phyloP scores from a whole-genome alignment of 768 basidiomycete species.

The Leccinum subgranulosum region DNA sequence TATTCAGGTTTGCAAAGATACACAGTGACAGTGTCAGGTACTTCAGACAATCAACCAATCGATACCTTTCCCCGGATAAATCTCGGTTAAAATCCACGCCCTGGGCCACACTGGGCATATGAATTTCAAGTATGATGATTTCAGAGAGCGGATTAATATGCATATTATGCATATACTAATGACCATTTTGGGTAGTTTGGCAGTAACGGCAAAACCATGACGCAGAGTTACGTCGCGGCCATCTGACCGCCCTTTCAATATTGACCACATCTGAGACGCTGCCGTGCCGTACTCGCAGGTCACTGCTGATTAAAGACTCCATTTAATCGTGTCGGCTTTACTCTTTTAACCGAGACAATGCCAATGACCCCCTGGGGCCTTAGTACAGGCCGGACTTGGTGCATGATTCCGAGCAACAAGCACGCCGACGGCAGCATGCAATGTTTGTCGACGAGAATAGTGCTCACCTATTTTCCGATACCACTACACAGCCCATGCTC shows the following conservation, averaged over 20 bases:
- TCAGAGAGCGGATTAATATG: background rate
- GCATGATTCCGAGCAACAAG: background rate
- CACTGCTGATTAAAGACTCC: background rate
- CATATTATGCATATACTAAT: background rate
- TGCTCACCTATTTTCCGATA: background rate
- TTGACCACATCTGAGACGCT: background rate
- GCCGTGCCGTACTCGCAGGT: background rate
- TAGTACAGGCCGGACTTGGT: background rate
- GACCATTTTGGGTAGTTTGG: background rate
- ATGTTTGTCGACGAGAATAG: background rate
- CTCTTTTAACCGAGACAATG: background rate
- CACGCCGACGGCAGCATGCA: background rate
- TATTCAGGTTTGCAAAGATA: background rate
- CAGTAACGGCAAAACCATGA: background rate
- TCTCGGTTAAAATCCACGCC: background rate
- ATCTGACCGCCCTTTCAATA: background rate
- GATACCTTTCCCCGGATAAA: background rate
- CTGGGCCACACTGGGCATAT: background rate
- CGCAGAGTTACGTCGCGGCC: background rate
- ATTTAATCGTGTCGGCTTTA: background rate
- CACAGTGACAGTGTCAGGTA: background rate
- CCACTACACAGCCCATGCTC: background rate
- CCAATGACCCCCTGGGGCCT: background rate
- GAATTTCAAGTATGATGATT: background rate
- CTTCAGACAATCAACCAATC: background rate